Conservation (phyloP, 2,329 filamentous ascomycete genomes). For the Stachybotrys chlorohalonatus region DNA sequence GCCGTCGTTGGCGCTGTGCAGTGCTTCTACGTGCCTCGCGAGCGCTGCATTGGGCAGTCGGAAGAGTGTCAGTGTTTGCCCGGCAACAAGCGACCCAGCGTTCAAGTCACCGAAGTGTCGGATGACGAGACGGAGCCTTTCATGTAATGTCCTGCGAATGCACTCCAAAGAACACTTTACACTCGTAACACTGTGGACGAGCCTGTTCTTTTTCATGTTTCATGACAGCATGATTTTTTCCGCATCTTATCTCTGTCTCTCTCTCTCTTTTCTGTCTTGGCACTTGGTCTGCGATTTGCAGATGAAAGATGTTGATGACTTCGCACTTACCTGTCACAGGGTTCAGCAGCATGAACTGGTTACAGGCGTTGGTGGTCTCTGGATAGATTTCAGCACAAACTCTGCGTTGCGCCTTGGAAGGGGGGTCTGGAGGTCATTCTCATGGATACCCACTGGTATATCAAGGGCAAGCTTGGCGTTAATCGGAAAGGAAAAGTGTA, state of each 20-base stretch:
- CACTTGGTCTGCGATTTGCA: not conserved
- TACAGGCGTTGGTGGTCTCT: not conserved
- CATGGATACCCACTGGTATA: too few relatives aligned
- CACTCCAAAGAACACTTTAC: too few relatives aligned
- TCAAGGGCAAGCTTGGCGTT: not conserved
- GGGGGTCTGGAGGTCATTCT: too few relatives aligned
- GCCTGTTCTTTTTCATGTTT: too few relatives aligned
- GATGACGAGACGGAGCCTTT: constrained; percentile 9
- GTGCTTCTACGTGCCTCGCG: constrained; percentile 44
- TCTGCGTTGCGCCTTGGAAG: not conserved
- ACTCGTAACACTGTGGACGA: too few relatives aligned
- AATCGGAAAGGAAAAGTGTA: not conserved
- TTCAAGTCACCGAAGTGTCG: constrained; percentile 20
- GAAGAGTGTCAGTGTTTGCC: constrained; percentile 14
- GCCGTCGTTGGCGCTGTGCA: constrained; percentile 50
- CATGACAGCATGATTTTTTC: too few relatives aligned
- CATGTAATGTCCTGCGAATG: not conserved
- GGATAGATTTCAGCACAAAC: not conserved
- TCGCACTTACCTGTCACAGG: not conserved
- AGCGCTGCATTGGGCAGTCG: constrained; percentile 12
- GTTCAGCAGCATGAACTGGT: not conserved
- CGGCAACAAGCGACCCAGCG: not conserved
- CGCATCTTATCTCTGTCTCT: too few relatives aligned
- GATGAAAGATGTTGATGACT: not conserved
- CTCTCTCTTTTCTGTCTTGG: too few relatives aligned